Base-by-base conservation (phyloP, 176 grass and related monocot species). In the Avena sativa region DNA sequence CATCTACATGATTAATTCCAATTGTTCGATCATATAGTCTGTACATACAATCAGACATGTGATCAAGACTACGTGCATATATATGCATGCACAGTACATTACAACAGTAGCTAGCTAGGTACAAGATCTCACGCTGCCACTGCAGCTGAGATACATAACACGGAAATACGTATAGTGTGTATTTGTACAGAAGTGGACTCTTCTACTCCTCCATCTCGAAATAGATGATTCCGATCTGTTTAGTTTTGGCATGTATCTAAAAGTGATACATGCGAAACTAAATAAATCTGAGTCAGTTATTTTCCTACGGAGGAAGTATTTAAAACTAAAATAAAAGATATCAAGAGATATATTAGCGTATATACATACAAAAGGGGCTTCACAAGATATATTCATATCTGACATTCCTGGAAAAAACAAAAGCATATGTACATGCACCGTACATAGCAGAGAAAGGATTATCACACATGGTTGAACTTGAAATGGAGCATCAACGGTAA, bases 51-150 rank as follows among this genome's bases (percentile, higher is more conserved):
- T 75, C 12, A 52, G 47, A 30, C 28, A 7, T 75, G 52, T 65
- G 5, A 20, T 55, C 15, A 6, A 61, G 26, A 17, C 15, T 74
- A 38, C 58, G 38, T 56, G 63, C 65, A 12, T 43, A 52, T 6
- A 50, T 74, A 71, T 49, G 79, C 13, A 1, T 46, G 52, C 21
- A 82, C 47, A 64, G 49, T 52, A 86, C 83, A 12, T 12, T 86
- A 85, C 53, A 77, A 55, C 40, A 7, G 60, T 26, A 26, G 72
- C 47, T 75, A 75, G 72, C 2, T 50, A 77, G n/a, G 9, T 23
- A 47, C 80, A 32, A 67, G 81, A 91, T 87, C 75, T 64, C 58
- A 67, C 32, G 66, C 50, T 79, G 71, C 74, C 50, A 88, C 80
- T 85, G 51, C 79, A 63, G 32, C 55, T 70, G 69, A 26, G 34